These are phyloP conservation scores for Macrotyloma uniflorum DNA, from an alignment of 306 rosid species.

Conservation along the genomic window DNA sequence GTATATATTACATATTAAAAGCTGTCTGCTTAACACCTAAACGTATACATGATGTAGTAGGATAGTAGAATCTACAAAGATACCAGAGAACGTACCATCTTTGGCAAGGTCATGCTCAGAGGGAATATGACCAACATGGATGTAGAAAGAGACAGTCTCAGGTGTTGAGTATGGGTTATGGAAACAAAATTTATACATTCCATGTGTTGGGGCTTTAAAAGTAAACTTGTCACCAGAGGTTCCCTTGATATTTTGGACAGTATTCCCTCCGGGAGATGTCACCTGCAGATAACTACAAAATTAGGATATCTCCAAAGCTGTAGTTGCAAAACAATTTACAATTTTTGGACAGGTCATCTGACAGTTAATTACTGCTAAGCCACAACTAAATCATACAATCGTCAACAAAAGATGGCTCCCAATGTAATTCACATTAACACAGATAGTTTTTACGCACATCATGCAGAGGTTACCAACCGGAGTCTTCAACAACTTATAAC, in stretches of 20 bases:
- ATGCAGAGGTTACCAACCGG: constrained; percentile 20
- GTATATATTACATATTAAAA: not conserved
- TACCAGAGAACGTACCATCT: constrained; percentile 66
- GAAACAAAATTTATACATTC: constrained; percentile 96
- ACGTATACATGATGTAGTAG: not conserved
- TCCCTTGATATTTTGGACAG: constrained; percentile 73
- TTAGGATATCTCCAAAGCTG: constrained; percentile 38
- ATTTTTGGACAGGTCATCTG: not conserved
- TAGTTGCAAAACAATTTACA: constrained; percentile 14
- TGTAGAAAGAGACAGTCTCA: constrained; percentile 97
- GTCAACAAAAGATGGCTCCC: constrained; percentile 6
- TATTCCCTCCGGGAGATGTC: constrained; percentile 79
- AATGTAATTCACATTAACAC: constrained; percentile 16
- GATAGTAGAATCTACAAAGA: constrained; percentile 14
- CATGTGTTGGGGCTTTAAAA: constrained; percentile 83
- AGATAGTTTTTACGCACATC: constrained; percentile 1
- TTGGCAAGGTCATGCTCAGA: constrained; percentile 90
- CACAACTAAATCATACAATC: constrained; percentile 3
- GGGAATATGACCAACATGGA: constrained; percentile 97
- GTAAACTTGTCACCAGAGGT: constrained; percentile 91
- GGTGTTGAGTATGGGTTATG: constrained; percentile 95
- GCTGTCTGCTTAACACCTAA: not conserved
- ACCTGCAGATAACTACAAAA: constrained; percentile 56
- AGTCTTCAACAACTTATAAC: constrained; percentile 3
- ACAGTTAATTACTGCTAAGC: not conserved